Conservation (phyloP, 1,284 basidiomycete species). For the Heterobasidion parviporum region DNA sequence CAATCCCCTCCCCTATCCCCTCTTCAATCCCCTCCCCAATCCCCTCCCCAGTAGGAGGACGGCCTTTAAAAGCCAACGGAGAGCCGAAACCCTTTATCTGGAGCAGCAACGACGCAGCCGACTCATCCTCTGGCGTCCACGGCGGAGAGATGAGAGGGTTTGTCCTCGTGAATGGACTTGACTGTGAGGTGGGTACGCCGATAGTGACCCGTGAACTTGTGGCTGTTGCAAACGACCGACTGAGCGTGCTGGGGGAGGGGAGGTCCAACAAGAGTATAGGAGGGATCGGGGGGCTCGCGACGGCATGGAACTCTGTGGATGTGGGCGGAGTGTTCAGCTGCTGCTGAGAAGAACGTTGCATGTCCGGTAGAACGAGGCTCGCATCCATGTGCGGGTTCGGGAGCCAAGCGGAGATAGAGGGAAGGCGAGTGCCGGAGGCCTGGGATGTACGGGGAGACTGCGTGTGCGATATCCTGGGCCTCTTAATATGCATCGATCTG, state of each 20-base stretch:
- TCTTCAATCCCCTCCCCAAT: no score
- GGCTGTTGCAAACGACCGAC: background rate
- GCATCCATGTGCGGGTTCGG: constrained; percentile 26
- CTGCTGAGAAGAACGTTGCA: constrained; percentile 10
- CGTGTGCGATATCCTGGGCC: no score
- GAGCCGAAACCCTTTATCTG: constrained; percentile 42
- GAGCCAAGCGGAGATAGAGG: constrained; percentile 40
- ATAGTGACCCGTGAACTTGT: background rate
- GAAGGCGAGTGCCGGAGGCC: constrained; percentile 22
- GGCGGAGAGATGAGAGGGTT: constrained; percentile 19
- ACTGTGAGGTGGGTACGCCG: constrained; percentile 1
- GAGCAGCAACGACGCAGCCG: constrained; percentile 55
- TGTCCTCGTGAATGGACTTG: background rate
- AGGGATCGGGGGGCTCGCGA: constrained; percentile 9
- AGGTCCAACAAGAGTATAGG: constrained; percentile 11
- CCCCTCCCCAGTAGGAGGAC: background rate
- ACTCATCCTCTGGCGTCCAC: constrained; percentile 61
- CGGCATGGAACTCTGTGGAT: constrained; percentile 17
- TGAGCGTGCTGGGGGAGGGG: constrained; percentile 6
- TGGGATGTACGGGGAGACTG: no score
- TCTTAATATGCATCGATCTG: no score
- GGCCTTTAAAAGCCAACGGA: background rate
- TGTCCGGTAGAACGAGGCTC: constrained; percentile 16
- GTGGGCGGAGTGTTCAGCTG: constrained; percentile 41
- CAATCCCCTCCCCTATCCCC: no score